phyloP scores from a whole-genome alignment of 306 rosid species.

The Glycine soja region DNA sequence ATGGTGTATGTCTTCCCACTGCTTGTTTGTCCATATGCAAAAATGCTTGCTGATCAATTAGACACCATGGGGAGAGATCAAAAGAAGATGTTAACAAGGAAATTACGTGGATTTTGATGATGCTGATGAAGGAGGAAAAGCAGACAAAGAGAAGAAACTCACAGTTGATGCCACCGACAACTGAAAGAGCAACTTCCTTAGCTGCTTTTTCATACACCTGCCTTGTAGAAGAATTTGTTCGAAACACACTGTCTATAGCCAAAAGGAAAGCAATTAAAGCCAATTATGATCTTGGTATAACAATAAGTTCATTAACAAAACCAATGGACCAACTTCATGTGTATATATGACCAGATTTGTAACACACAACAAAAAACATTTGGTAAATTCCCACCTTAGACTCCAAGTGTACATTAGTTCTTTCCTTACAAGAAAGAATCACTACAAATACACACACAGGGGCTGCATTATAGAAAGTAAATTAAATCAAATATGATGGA shows the following conservation, averaged over 20 bases:
- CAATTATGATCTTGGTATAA: constrained; percentile 9
- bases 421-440: constrained; percentile 13
- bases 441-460: background rate
- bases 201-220: constrained; percentile 93
- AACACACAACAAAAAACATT: constrained; percentile 32
- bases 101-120: constrained; percentile 36
- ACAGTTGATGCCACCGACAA: constrained; percentile 92
- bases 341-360: constrained; percentile 34
- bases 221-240: constrained; percentile 79
- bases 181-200: constrained; percentile 92
- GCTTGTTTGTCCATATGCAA: constrained; percentile 99
- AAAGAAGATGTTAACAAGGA: constrained; percentile 15
- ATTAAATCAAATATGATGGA: constrained; percentile 35
- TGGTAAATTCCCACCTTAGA: constrained; percentile 15
- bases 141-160: constrained; percentile 51
- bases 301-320: constrained; percentile 34
- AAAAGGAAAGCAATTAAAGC: constrained; percentile 45
- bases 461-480: constrained; percentile 16
- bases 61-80: constrained; percentile 7
- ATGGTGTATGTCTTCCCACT: constrained; percentile 97
- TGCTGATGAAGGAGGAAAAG: constrained; percentile 38
- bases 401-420: constrained; percentile 23
- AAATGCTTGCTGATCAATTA: constrained; percentile 80
- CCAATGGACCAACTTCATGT: constrained; percentile 32
- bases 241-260: constrained; percentile 80